Base-by-base conservation (phyloP, 441 rosid species). In the Aquilaria agallochum region DNA sequence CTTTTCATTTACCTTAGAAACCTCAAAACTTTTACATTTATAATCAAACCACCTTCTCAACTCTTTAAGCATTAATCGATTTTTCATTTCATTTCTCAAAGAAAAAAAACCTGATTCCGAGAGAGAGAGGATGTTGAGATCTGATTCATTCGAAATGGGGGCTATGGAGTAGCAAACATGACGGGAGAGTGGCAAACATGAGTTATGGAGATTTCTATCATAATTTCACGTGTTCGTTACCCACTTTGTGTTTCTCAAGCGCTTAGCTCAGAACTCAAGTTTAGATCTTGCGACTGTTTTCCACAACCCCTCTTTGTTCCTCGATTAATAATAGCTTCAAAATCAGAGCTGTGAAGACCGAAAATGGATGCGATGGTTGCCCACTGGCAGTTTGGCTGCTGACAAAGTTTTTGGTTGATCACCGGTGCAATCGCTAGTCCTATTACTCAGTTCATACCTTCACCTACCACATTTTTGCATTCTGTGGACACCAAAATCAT, bases 401-500 rank as follows among this genome's bases (percentile, higher is more conserved):
- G 97, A 93, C 56, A 88, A 85, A 51, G 80, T 87, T 68, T 79
- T 90, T 70, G 90, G 60, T 70, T 86, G 79, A 88, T 94, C 50
- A 66, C 97, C 2, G 75, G 78, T 66, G 91, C 95, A 27, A 87
- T 91, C 4, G 87, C 95, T 33, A 85, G 97, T 80, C 97, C 97
- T 56, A 88, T 90, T 52, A 78, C 82, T 69, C 98, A 93, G 65
- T 90, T 83, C 75, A 81, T 93, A 42, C 83, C 95, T 49, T 80
- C 91, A 5, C 98, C 98, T 11, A 73, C 84, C 15, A 90, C 97
- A 3, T 87, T 88, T 68, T 63, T 93, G 59, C 98, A 90, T 60
- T 87, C 91, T 0, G 87, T 93, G 12, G 98, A 93, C 74, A 90
- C 97, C 2, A 83, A 95, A 54, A 84, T 86, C 76, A 92, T 89